Evolutionary conservation across 2,329 filamentous ascomycete species (phyloP), one percentile per base, ranked within the genome.

Genomic region (Alternaria viburni): DNA sequence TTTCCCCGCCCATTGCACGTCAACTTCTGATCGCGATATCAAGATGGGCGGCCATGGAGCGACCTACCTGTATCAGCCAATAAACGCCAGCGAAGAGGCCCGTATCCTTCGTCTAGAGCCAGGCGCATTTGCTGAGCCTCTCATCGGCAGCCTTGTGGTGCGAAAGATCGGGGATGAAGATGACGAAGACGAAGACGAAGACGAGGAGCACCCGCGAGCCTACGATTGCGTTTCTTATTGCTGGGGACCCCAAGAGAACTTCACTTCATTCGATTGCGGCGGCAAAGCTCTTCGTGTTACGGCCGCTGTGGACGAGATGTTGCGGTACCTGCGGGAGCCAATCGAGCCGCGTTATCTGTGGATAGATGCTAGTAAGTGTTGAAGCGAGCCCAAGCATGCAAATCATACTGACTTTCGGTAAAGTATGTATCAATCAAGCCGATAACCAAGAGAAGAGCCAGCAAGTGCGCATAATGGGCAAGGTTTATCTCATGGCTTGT

Each of bases 281-380:
- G 26, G 26, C 0, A 3, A 17, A 50, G 0, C 1, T 0, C n/a
- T 50, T 0, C n/a, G 26, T 0, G 15, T 50, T 6, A 50, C n/a
- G 6, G 8, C 0, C 0, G 12, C 19, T 0, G 47, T 50, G 0
- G 47, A 32, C 2, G 47, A 50, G 6, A 50, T 50, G n/a, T 8
- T 32, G 10, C 25, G 47, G 15, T 3, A 50, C 6, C 0, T 50
- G 11, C 11, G 47, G 11, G 0, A 50, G 25, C 0, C 25, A 3
- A 19, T 2, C 1, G 11, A 19, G 3, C 4, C 1, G 3, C 10
- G 10, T 9, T 0, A 19, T 50, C 5, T 50, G 3, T 50, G 47
- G 47, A 2, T 50, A 50, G 47, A 50, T 32, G 47, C 47, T 15
- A 30, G 47, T 50, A n/a, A n/a, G n/a, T n/a, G n/a, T n/a, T n/a